Base-by-base conservation (phyloP, 768 basidiomycete genomes). In the Mycena floridula region DNA sequence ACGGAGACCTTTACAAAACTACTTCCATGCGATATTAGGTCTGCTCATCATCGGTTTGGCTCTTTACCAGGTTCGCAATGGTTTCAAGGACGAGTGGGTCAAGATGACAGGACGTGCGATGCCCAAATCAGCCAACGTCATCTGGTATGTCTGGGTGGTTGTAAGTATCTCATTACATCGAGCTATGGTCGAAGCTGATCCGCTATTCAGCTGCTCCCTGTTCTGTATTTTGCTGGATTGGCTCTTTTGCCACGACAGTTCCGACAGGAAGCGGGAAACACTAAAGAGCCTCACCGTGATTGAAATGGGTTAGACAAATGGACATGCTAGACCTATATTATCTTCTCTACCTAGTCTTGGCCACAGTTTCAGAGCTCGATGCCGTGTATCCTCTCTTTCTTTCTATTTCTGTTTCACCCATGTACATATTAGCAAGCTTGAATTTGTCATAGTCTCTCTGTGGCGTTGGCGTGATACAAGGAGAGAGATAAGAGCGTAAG, bases 11-110 rank as follows among this genome's bases (percentile, higher is more conserved):
- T 57, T 66, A 37, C 79, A 73, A 49, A 81, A 84, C 54, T 82
- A 79, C 55, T 24, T 72, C 22, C 81, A 84, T 52, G 79, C 76
- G 11, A 46, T 76, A 12, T 44, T 81, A 1, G 82, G 81, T 0
- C 53, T 82, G 24, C 38, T 65, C 8, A 69, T 76, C 40, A 69
- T 82, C 42, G 72, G 54, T 6, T 59, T 79, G 8, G 66, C 75
- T 21, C 60, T 74, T 37, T 77, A 69, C 49, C 74, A 79, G 57
- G 74, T 74, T 13, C 61, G 68, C 37, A 61, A 59, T 15, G 77
- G 77, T 3, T 76, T 65, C 54, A 58, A 61, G 24, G 39, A 43
- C 6, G 79, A 82, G 55, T 83, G 79, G 79, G 62, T 67, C 0
- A 55, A 46, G 21, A 60, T 59, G 15, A 74, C 73, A 3, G 75